Evolutionary conservation across 2,329 filamentous ascomycete genomes (phyloP), one percentile per base, ranked within the genome.

Genomic region (Blumeria graminis): DNA sequence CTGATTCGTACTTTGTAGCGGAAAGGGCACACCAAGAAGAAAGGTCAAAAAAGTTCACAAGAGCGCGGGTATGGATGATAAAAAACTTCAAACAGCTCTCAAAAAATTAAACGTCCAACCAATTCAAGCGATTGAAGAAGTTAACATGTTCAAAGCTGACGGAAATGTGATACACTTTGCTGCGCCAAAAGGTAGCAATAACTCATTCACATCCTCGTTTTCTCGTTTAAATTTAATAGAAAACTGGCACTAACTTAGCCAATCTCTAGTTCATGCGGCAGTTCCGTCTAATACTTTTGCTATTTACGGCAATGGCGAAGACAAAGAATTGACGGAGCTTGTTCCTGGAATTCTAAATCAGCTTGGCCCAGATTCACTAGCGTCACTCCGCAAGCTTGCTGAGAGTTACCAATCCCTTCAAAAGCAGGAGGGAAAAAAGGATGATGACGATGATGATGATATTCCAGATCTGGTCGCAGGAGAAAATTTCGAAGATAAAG

Each of bases 121-220:
- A 68, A 96, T 98, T 74, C 89, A 94, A 77, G 87, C 86, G 64
- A 98, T 98, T 68, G 92, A 98, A 82, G 92, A 98, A 78, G 92
- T 98, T 72, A 98, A 98, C 84, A 98, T 98, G 92, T 98, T 98
- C 84, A 98, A 98, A 85, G 84, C 86, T 70, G 92, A 98, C 71
- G 92, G 92, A 72, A 98, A 98, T 73, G 92, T 98, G 72, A 96
- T 98, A 69, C 92, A 98, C 81, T 98, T 98, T 71, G 84, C 87
- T 67, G 86, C 86, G 68, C 92, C 92, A 66, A 95, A 95, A 79
- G 92, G 92, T 96, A 63, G 11, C 35, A 39, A 9, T 11, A 39
- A 13, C 33, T 54, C 41, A 14, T 18, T 41, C n/a, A 14, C 36
- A 11, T 34, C 43, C 56, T 52, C 36, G 51, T 28, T 28, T 18